Evolutionary conservation across 495 filamentous ascomycete genomes (phyloP), one percentile per base, ranked within the genome.

Genomic region (Penicillium lagena): DNA sequence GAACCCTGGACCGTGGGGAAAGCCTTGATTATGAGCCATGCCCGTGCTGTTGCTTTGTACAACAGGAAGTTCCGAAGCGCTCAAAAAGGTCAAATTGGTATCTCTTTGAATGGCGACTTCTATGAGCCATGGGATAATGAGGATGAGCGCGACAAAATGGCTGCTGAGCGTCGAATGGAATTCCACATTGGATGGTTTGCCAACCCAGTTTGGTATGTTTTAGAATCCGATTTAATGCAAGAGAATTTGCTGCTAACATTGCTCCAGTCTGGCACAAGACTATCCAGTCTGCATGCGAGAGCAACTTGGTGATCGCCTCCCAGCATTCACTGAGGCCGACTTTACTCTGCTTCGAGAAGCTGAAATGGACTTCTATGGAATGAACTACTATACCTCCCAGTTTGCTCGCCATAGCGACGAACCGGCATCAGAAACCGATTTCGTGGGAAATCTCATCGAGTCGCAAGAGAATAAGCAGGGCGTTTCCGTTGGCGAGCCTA

Each of bases 361-460:
- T 75, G 80, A 44, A 12, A 85, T 84, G 57, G 79, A 86, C 64
- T 86, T 86, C 61, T 85, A 86, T 62, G 82, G 83, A 49, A 85
- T 85, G 81, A 86, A 86, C 71, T 80, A 85, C 66, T 86, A 87
- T 67, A 83, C 82, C 40, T 78, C 82, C 50, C 80, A 85, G 68
- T 87, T 82, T 64, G 78, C 86, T 58, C 67, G 36, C 56, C 63
- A 32, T 54, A 62, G 46, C 12, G 51, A 80, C 7, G 66, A 70
- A 0, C 51, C 62, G 9, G 40, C 55, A 1, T 9, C 41, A 0
- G 43, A 43, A 11, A 72, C 81, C 31, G 84, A 87, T 63, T 84
- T 79, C 71, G 58, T 73, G 14, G 83, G 83, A 39, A 80, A 86
- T 61, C 65, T 87, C 14, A 75, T 83, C 7, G 76, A 76, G 7